A percentile compares a stretch with the other conserved stretches of the same genome.
Conservation (phyloP, 805 yeast species). For the Dipodascopsis tothii region DNA sequence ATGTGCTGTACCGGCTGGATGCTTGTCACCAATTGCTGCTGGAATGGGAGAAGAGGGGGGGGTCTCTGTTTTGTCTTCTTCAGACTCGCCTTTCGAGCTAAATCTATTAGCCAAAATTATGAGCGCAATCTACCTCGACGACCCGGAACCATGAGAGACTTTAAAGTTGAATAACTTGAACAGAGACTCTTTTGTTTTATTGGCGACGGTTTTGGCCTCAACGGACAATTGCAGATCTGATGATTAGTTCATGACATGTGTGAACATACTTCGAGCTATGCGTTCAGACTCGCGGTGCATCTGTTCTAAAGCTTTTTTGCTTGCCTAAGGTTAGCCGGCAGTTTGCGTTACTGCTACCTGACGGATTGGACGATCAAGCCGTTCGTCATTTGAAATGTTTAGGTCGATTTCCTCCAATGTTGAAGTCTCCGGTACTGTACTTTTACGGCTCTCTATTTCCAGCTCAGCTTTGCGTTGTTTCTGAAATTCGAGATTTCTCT, state of each 20-base stretch:
- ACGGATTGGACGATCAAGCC: too few species aligned
- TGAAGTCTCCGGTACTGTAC: too few species aligned
- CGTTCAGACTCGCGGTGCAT: conserved; percentile 19
- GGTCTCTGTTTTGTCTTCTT: neutral
- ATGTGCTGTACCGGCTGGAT: too few species aligned
- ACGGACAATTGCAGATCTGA: conserved; percentile 13
- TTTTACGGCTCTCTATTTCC: too few species aligned
- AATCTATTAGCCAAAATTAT: neutral
- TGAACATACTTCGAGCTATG: conserved; percentile 11
- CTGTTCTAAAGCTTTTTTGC: conserved; percentile 21
- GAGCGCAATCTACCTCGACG: neutral
- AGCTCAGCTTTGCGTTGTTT: too few species aligned
- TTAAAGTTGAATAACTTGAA: conserved; percentile 14
- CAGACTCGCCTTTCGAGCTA: neutral
- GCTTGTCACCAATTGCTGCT: neutral
- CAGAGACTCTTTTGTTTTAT: conserved; percentile 6
- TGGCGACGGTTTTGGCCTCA: conserved; percentile 11
- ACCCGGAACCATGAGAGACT: neutral
- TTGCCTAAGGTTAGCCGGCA: conserved; percentile 7
- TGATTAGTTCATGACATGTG: neutral
- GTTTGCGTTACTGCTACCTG: too few species aligned
- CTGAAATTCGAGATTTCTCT: too few species aligned
- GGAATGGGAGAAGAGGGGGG: neutral
- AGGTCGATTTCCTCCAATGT: too few species aligned
- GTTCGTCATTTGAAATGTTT: too few species aligned